Evolutionary conservation across 495 filamentous ascomycete genomes (phyloP), one percentile per base, ranked within the genome.

Genomic region (Copromyces sp.): DNA sequence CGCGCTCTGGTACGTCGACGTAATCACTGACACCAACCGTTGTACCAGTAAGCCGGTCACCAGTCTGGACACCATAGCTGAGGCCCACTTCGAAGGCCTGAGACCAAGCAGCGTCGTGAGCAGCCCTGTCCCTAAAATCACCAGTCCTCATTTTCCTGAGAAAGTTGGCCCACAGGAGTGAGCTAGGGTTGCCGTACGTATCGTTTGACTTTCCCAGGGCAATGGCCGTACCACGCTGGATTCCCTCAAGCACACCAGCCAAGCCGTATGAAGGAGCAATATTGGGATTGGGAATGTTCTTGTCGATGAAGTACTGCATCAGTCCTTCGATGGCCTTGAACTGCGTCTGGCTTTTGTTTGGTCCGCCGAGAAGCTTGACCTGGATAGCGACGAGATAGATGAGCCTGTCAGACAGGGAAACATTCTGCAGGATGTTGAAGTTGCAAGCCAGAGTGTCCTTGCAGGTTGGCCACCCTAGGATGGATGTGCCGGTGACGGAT

Each of bases 231-330:
- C 70, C 70, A 53, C 70, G 70, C 70, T 71, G 70, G 41, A 65
- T 65, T 20, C 70, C 45, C 37, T 71, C 70, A 53, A 65, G 37
- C 4, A 71, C 17, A 39, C 4, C 29, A 37, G 42, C 29, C 17
- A 38, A 20, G 35, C n/a, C 16, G 24, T 20, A 71, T 9, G 16
- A 65, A 24, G 37, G 35, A 20, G 29, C 45, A 4, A 35, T 32
- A 32, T 65, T 65, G 29, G 45, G 45, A 35, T n/a, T 16, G 32
- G 32, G 37, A 17, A 68, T 17, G 24, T 38, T 53, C 37, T 71
- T 71, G 44, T 40, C 70, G 45, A 71, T 71, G n/a, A 71, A 71
- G 70, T 61, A 71, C n/a, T 71, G 70, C 9, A 61, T 32, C 5
- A 71, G 45, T 7, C 45, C 70, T 53, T 40, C 42, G 20, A 24